Percentiles rank a stretch among this genome's conserved stretches.
Evolutionary conservation across 192 early-diverging fungal species (phyloP).

Genomic region (Glomus cerebriforme): DNA sequence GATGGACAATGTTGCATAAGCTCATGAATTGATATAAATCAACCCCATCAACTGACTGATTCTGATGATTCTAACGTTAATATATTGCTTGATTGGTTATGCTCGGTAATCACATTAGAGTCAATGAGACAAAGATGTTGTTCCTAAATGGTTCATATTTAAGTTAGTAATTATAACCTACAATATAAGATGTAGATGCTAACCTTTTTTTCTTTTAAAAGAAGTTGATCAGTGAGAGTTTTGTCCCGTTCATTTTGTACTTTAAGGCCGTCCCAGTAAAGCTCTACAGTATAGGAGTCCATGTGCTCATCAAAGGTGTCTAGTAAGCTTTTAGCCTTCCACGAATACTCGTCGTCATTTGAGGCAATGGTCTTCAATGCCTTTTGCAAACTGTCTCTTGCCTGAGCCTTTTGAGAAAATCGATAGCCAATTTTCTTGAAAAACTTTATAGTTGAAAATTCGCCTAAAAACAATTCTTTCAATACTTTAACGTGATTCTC

Average conservation of each 20-base stretch:
- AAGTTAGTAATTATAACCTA: constrained; percentile 1
- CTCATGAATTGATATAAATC: not conserved
- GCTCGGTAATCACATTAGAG: not conserved
- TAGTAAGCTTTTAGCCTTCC: not conserved
- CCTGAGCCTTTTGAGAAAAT: constrained; percentile 9
- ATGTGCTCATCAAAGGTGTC: not conserved
- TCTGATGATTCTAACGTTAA: not conserved
- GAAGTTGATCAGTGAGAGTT: not conserved
- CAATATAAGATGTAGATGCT: not conserved
- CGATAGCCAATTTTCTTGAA: constrained; percentile 3
- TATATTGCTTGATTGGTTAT: not conserved
- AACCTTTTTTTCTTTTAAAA: constrained; percentile 5
- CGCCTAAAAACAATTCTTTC: not conserved
- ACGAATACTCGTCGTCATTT: not conserved
- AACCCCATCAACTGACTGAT: not conserved
- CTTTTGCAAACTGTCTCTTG: not conserved
- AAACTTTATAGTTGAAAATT: not conserved
- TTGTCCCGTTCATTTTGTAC: not conserved
- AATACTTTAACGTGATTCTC: constrained; percentile 6
- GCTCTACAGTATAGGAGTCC: not conserved
- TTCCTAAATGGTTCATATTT: constrained; percentile 5
- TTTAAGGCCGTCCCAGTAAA: not conserved
- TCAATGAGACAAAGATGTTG: not conserved
- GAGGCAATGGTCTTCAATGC: not conserved
- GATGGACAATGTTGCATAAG: too few relatives aligned